Percentiles rank a stretch among this genome's conserved stretches.
These are phyloP conservation scores for Gardenia jasminoides DNA, from an alignment of 257 asterid species.

Conservation along the genomic window DNA sequence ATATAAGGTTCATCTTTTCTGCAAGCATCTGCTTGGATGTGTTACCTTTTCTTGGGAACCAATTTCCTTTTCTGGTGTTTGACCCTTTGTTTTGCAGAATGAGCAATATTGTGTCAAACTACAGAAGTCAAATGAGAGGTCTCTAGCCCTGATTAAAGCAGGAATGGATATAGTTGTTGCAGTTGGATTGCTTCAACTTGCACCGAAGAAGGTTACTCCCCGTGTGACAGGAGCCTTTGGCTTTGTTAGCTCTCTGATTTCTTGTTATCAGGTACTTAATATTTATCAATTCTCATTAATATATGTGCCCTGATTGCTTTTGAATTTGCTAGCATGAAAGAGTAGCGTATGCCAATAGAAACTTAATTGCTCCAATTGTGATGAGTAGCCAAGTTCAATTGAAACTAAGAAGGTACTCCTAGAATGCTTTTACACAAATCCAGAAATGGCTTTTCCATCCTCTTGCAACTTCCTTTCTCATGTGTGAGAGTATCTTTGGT, in stretches of 20 bases:
- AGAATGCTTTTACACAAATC: not conserved
- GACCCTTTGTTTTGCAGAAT: conserved; percentile 43
- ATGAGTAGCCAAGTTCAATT: not conserved
- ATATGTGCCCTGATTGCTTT: not conserved
- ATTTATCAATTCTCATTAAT: not conserved
- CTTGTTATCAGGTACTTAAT: conserved; percentile 85
- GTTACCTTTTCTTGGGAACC: not conserved
- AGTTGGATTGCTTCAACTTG: conserved; percentile 85
- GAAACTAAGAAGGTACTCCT: not conserved
- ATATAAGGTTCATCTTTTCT: conserved; percentile 50
- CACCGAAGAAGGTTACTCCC: conserved; percentile 91
- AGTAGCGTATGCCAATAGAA: not conserved
- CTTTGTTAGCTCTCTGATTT: conserved; percentile 79
- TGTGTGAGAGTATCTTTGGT: not conserved
- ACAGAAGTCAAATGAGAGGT: conserved; percentile 72
- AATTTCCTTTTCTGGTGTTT: conserved; percentile 12
- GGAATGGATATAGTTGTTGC: conserved; percentile 86
- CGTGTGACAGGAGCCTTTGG: conserved; percentile 97
- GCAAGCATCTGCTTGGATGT: conserved; percentile 11
- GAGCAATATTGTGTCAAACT: conserved; percentile 61
- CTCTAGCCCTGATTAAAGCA: conserved; percentile 78
- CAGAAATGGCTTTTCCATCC: not conserved
- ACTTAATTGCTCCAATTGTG: no score
- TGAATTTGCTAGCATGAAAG: not conserved
- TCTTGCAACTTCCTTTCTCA: not conserved